These are phyloP conservation scores for Pythium aphanidermatum DNA, from an alignment of 352 stramenopile species.

Conservation along the genomic window DNA sequence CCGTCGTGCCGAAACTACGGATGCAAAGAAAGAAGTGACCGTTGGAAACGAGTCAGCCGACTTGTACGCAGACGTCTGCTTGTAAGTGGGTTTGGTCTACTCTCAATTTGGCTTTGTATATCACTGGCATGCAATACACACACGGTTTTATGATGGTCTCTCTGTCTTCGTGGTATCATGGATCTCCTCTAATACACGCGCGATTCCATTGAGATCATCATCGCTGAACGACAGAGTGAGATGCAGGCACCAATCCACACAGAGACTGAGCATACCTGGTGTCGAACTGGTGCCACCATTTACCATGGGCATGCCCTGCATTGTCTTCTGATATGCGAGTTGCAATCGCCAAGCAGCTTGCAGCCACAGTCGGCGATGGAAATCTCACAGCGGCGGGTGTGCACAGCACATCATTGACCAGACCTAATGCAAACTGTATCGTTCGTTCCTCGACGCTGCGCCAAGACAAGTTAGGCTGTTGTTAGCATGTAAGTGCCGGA, in stretches of 20 bases:
- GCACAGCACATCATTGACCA: slow-evolving; percentile 34
- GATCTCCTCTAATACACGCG: slow-evolving; percentile 17
- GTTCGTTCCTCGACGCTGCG: slow-evolving; percentile 25
- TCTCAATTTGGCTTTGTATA: not conserved
- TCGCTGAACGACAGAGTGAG: slow-evolving; percentile 28
- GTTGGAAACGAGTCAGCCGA: slow-evolving; percentile 17
- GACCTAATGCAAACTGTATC: slow-evolving; percentile 26
- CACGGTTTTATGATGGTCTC: slow-evolving; percentile 5
- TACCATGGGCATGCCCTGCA: slow-evolving; percentile 7
- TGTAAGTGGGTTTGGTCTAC: slow-evolving; percentile 23
- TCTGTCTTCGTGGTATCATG: not conserved
- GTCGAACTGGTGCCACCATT: slow-evolving; percentile 52
- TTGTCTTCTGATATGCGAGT: slow-evolving; percentile 19
- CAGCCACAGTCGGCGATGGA: slow-evolving; percentile 25
- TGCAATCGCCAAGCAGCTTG: slow-evolving; percentile 23
- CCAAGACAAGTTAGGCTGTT: not conserved
- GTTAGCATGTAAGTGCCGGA: not conserved
- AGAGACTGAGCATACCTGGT: slow-evolving; percentile 26
- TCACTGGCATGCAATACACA: not conserved
- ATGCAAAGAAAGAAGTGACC: slow-evolving; percentile 2
- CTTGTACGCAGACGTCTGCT: slow-evolving; percentile 46
- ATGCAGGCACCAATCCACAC: not conserved
- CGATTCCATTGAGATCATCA: slow-evolving; percentile 32
- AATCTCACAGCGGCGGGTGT: slow-evolving; percentile 18
- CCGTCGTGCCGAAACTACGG: slow-evolving; percentile 5